Evolutionary conservation across 768 basidiomycete genomes (phyloP).

Genomic region (Phlegmacium glaucopus): DNA sequence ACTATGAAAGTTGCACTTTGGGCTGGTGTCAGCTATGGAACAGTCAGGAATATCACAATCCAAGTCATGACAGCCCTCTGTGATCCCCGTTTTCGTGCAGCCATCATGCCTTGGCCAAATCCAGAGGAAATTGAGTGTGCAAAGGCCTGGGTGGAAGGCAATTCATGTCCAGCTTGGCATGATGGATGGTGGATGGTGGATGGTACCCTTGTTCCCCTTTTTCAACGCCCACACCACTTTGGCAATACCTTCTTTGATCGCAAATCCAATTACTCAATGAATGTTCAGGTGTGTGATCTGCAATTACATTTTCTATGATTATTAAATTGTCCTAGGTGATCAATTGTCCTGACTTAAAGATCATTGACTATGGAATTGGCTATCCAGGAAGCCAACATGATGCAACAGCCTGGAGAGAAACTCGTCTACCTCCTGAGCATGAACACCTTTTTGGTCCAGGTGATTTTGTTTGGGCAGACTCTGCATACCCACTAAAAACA

Average conservation of each 20-base stretch:
- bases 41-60: conserved; percentile 20
- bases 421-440: conserved; percentile 18
- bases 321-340: background rate
- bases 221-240: conserved; percentile 23
- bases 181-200: conserved; percentile 35
- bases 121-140: conserved; percentile 29
- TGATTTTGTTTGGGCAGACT: conserved; percentile 37
- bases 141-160: conserved; percentile 33
- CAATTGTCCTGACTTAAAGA: conserved; percentile 25
- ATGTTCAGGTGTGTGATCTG: conserved; percentile 24
- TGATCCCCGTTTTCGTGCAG: conserved; percentile 15
- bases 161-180: conserved; percentile 31
- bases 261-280: conserved; percentile 36
- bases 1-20: conserved; percentile 29
- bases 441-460: conserved; percentile 15
- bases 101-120: conserved; percentile 26
- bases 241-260: conserved; percentile 36
- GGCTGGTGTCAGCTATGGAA: conserved; percentile 33
- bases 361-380: conserved; percentile 34
- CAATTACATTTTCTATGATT: background rate
- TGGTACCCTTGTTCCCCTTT: too few species aligned
- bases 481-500: conserved; percentile 28
- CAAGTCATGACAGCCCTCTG: conserved; percentile 26
- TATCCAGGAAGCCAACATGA: conserved; percentile 33
- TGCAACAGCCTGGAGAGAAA: conserved; percentile 28